Percentiles rank a stretch among this genome's conserved stretches.
phyloP scores from a whole-genome alignment of 192 early-diverging fungal genomes.

The Coemansia aciculifera region DNA sequence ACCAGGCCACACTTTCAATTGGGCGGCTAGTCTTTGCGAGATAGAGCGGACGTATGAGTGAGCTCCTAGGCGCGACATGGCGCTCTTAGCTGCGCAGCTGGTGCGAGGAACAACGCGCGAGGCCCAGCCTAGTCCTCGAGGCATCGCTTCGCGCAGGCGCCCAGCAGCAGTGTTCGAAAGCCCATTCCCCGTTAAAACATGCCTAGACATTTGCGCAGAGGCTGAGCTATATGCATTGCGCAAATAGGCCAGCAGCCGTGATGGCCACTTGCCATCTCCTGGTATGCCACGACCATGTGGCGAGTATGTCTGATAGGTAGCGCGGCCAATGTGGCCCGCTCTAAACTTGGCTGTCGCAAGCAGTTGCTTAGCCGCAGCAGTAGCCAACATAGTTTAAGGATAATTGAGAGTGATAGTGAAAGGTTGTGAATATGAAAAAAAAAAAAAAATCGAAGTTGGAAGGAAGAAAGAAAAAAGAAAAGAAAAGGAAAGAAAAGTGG shows the following conservation, averaged over 20 bases:
- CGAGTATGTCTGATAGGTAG: slow-evolving; percentile 32
- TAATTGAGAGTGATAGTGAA: not conserved
- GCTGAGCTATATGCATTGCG: slow-evolving; percentile 16
- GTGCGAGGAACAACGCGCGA: slow-evolving; percentile 9
- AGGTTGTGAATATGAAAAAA: no score
- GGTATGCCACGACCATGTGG: slow-evolving; percentile 15
- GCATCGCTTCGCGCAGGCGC: slow-evolving; percentile 23
- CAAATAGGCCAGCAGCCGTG: slow-evolving; percentile 34
- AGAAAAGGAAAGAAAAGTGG: slow-evolving; percentile 8
- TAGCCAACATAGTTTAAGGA: slow-evolving; percentile 23
- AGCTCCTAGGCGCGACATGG: slow-evolving; percentile 12
- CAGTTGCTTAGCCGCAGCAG: slow-evolving; percentile 21
- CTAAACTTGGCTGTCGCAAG: slow-evolving; percentile 7
- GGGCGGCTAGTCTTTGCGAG: slow-evolving; percentile 9
- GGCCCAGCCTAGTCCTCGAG: slow-evolving; percentile 21
- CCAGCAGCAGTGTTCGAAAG: slow-evolving; percentile 26
- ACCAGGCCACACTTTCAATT: not conserved
- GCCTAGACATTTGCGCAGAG: not conserved
- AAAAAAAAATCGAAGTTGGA: not conserved
- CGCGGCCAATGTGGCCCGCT: slow-evolving; percentile 14
- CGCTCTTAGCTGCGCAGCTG: not conserved
- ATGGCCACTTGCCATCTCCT: slow-evolving; percentile 24
- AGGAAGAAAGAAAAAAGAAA: slow-evolving; percentile 2
- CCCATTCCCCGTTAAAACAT: not conserved
- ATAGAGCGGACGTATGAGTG: slow-evolving; percentile 11